These are phyloP conservation scores for Cyberlindnera mississippiensis DNA, from an alignment of 805 yeast genomes.

Conservation along the genomic window DNA sequence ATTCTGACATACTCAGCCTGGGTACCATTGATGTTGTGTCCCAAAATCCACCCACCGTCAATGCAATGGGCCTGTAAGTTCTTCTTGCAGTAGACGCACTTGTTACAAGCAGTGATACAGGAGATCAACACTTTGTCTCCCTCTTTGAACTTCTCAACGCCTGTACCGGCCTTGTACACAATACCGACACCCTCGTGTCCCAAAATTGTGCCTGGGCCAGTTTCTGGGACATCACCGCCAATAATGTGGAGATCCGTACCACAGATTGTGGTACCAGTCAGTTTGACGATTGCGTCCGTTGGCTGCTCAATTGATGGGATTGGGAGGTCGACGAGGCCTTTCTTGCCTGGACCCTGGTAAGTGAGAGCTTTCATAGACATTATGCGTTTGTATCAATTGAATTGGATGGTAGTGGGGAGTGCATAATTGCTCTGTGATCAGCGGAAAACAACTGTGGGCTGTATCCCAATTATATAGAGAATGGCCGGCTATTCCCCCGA, in stretches of 20 bases:
- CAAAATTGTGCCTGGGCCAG: constrained; percentile 41
- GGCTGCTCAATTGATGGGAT: constrained; percentile 42
- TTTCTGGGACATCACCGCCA: constrained; percentile 57
- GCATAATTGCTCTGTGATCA: no score
- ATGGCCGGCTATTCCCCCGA: no score
- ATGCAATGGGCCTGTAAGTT: constrained; percentile 59
- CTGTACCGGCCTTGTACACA: constrained; percentile 46
- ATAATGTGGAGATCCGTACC: constrained; percentile 63
- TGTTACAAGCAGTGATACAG: constrained; percentile 60
- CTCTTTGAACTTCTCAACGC: constrained; percentile 43
- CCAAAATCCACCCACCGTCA: constrained; percentile 50
- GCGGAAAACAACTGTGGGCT: no score
- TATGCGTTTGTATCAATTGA: background rate
- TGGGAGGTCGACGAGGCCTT: constrained; percentile 35
- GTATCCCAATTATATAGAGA: no score
- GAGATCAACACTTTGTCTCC: constrained; percentile 63
- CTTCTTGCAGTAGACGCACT: constrained; percentile 52
- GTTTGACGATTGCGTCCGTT: constrained; percentile 54
- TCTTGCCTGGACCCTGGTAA: constrained; percentile 41
- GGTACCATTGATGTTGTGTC: constrained; percentile 63
- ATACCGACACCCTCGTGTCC: constrained; percentile 65
- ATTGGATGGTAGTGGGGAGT: no score
- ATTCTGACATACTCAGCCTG: constrained; percentile 59
- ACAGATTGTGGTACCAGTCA: constrained; percentile 57
- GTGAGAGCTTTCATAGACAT: constrained; percentile 42